Conservation (phyloP, 257 asterid species). For the Jaltomata sinuosa region DNA sequence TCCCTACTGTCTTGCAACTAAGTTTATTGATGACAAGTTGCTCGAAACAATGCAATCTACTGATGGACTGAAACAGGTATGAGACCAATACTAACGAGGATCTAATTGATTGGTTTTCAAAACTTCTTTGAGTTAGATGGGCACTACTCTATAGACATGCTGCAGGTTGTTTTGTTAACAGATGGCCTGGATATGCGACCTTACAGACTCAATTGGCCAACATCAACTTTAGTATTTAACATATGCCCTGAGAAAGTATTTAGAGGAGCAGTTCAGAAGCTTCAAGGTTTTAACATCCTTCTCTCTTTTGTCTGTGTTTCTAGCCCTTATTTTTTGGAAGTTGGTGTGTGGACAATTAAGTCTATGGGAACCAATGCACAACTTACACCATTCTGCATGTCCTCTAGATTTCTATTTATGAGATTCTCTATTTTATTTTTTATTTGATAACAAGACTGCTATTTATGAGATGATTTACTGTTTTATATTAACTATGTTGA, state of each 20-base stretch:
- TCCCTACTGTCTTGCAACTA: conserved; percentile 65
- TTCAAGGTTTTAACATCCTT: conserved; percentile 37
- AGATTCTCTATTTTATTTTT: background rate
- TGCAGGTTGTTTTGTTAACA: conserved; percentile 71
- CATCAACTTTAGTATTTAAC: conserved; percentile 52
- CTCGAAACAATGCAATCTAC: conserved; percentile 21
- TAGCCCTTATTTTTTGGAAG: background rate
- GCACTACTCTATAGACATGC: conserved; percentile 15
- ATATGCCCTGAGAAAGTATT: conserved; percentile 53
- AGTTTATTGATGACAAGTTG: conserved; percentile 66
- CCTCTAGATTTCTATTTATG: background rate
- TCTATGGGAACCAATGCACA: background rate
- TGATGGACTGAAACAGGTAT: conserved; percentile 74
- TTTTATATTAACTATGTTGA: background rate
- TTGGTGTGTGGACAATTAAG: background rate
- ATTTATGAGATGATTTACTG: background rate
- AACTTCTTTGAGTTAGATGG: background rate
- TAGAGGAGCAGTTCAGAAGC: conserved; percentile 36
- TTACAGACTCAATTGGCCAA: conserved; percentile 71
- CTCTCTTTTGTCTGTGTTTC: background rate
- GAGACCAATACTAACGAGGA: background rate
- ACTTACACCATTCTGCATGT: background rate
- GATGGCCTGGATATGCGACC: conserved; percentile 94
- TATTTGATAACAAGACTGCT: background rate
- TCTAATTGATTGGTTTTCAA: background rate